Percentiles rank a stretch among this genome's conserved stretches.
Conservation (phyloP, 768 basidiomycete species). For the Serendipita sp. region DNA sequence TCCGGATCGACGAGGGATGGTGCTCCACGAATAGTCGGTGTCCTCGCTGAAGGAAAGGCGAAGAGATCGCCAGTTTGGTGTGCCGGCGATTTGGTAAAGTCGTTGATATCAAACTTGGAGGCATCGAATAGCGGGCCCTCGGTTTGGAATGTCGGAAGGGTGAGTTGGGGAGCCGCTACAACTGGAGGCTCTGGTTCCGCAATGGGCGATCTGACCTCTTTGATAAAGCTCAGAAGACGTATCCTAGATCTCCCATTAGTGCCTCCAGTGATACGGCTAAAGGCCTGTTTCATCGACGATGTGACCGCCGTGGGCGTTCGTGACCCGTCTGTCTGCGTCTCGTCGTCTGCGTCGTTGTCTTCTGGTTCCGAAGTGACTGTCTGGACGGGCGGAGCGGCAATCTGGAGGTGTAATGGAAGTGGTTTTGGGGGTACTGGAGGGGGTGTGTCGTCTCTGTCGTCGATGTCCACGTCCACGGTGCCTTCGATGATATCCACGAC, state of each 20-base stretch:
- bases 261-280: not conserved
- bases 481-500: not conserved
- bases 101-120: not conserved
- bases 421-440: not conserved
- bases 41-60: not conserved
- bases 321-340: not conserved
- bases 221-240: constrained; percentile 1
- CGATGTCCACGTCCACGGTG: not conserved
- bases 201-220: not conserved
- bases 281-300: not conserved
- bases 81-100: not conserved
- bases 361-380: not conserved
- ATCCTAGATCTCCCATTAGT: not conserved
- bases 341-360: not conserved
- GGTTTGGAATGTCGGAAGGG: not conserved
- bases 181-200: not conserved
- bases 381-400: not conserved
- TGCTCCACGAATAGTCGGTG: not conserved
- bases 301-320: not conserved
- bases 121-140: constrained; percentile 2
- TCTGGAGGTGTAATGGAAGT: not conserved
- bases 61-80: not conserved
- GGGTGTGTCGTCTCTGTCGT: not conserved
- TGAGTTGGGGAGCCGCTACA: not conserved
- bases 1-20: not conserved